Percentiles rank a stretch among this genome's conserved stretches.
Conservation (phyloP, 805 yeast species). For the Millerozyma acaciae region DNA sequence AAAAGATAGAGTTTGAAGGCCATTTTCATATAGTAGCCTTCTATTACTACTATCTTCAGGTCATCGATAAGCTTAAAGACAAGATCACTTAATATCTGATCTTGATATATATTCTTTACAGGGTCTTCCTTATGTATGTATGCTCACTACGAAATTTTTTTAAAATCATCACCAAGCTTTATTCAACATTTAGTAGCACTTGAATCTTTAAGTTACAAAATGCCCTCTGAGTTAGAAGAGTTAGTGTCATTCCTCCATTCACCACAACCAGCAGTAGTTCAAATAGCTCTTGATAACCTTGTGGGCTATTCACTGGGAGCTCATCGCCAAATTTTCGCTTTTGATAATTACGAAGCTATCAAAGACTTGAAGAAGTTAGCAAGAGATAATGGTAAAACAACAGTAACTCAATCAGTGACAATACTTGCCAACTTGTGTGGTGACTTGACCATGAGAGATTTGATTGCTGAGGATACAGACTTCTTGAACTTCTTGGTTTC, state of each 20-base stretch:
- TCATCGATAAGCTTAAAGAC: slow-evolving; percentile 18
- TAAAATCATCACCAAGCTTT: too few species aligned
- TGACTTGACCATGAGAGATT: slow-evolving; percentile 56
- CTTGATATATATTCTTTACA: neutral
- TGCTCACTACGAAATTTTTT: too few species aligned
- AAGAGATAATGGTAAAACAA: slow-evolving; percentile 48
- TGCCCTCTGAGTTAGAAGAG: slow-evolving; percentile 47
- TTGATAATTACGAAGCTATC: slow-evolving; percentile 67
- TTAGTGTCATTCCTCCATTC: slow-evolving; percentile 79
- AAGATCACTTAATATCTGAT: too few species aligned
- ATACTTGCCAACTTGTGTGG: slow-evolving; percentile 81
- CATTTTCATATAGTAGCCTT: slow-evolving; percentile 35
- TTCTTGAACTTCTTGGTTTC: slow-evolving; percentile 49
- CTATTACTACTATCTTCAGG: slow-evolving; percentile 36
- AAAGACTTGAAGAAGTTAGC: slow-evolving; percentile 64
- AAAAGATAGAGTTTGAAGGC: slow-evolving; percentile 24
- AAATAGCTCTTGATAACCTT: slow-evolving; percentile 78
- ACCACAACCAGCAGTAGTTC: slow-evolving; percentile 72
- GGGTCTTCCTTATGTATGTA: neutral
- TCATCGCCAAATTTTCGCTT: slow-evolving; percentile 60
- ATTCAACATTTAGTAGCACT: too few species aligned
- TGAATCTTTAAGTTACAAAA: slow-evolving; percentile 9
- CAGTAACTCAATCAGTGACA: slow-evolving; percentile 67
- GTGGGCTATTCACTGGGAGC: slow-evolving; percentile 78
- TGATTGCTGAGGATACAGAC: slow-evolving; percentile 60